These are phyloP conservation scores for Lasiosphaeria ovina DNA, from an alignment of 495 filamentous ascomycete species.

Conservation along the genomic window DNA sequence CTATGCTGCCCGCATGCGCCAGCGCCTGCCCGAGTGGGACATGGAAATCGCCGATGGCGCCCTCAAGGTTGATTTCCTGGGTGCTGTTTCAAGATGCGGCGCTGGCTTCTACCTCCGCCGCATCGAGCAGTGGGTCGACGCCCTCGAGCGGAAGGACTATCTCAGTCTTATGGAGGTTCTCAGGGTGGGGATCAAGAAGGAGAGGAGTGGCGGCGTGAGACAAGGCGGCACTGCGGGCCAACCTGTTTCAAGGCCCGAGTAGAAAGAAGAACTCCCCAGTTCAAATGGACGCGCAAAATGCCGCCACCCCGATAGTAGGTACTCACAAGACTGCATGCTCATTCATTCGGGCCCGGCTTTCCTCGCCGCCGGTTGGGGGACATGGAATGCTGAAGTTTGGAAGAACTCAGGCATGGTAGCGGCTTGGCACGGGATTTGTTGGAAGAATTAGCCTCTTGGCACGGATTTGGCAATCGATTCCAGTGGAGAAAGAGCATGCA, in stretches of 20 bases:
- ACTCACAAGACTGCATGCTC: too few relatives aligned
- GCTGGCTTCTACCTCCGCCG: slow-evolving; percentile 26
- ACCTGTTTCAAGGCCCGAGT: not conserved
- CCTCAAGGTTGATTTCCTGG: slow-evolving; percentile 24
- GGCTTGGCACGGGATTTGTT: too few relatives aligned
- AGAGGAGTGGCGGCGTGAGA: slow-evolving; percentile 5
- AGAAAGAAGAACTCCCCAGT: too few relatives aligned
- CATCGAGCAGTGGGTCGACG: slow-evolving; percentile 33
- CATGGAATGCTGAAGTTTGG: too few relatives aligned
- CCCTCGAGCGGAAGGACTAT: slow-evolving; percentile 26
- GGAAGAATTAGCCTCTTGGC: too few relatives aligned
- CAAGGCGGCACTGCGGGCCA: not conserved
- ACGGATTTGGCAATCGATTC: too few relatives aligned
- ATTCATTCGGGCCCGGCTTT: too few relatives aligned
- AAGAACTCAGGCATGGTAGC: too few relatives aligned
- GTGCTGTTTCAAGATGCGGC: slow-evolving; percentile 22
- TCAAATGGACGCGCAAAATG: too few relatives aligned
- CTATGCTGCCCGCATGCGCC: slow-evolving; percentile 27
- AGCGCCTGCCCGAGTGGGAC: slow-evolving; percentile 24
- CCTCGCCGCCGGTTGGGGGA: too few relatives aligned
- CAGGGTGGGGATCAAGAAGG: slow-evolving; percentile 27
- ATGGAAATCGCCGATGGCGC: slow-evolving; percentile 15
- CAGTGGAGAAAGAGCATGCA: too few relatives aligned
- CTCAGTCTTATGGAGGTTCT: slow-evolving; percentile 27
- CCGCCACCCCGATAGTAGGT: too few relatives aligned